Evolutionary conservation across 495 filamentous ascomycete species (phyloP), one percentile per base, ranked within the genome.

Genomic region (Alectoria sarmentosa): DNA sequence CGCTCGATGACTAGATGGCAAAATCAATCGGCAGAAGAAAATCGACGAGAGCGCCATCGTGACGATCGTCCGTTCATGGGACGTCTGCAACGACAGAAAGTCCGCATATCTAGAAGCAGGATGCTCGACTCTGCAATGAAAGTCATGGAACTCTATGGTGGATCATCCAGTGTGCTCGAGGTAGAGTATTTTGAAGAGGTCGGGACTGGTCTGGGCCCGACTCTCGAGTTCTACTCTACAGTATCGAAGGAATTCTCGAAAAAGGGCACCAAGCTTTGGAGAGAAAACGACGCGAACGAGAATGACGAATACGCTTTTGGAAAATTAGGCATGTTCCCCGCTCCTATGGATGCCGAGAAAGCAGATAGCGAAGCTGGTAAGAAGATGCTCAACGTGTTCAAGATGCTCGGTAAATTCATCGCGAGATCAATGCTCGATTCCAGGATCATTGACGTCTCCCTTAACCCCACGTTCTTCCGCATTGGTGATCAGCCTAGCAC

Each of bases 121-220:
- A 96, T 99, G 59, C 80, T 99, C 4, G 95, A 99, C 70, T 97
- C 95, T 32, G 95, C 95, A 1, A 81, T 96, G 71, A 99, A 98
- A 73, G 95, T 99, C n/a, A 97, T 99, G 95, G 94, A 99, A 67
- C 85, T 98, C 9, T 99, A 99, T 73, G 95, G 95, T 2, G 89
- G 90, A 4, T 97, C 92, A 7, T 88, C 94, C 42, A 98, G 95
- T 73, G 88, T 96, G 56, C 79, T 99, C 3, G 95, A 99, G 71
- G 92, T 99, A 26, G 95, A 99, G 71, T 99, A 99, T 70, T 99
- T 98, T 70, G 94, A 98, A 67, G 95, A 99, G 76, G 95, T 98
- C 49, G 95, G 95, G 58, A 98, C 95, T 49, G 95, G 95, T 46
- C 80, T 99, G 52, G 95, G 95, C 1, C 95, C 95, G 21, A 99